Evolutionary conservation across 1,284 basidiomycete genomes (phyloP), one percentile per base, ranked within the genome.

Genomic region (Psilocybe mexicana): DNA sequence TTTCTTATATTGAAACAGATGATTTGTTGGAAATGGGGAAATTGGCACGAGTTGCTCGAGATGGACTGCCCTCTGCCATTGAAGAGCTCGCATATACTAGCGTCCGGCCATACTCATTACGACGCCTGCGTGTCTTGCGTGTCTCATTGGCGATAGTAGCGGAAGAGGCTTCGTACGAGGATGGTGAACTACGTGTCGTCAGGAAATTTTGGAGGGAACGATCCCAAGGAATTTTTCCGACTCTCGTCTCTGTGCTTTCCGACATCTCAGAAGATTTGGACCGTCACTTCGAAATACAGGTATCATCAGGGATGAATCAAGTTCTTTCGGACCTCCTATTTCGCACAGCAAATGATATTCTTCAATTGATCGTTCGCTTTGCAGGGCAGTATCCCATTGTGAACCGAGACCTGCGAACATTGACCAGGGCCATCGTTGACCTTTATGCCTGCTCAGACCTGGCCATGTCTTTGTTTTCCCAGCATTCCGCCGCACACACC

Each of bases 41-140:
- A 61, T 75, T 84, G 10, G 87, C 88, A 0, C 70, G 77, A 33
- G 80, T 90, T 18, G 84, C 81, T 0, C 82, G 89, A 36, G 83
- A 87, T 56, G 88, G 89, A 2, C 65, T 90, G 3, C 65, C 75
- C 0, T 82, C 81, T n/a, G 88, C 85, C 1, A 70, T 89, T 14
- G 83, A 85, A 44, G 84, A 88, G 64, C 69, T 92, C 12, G 67
- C 77, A 44, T 80, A 76, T 52, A 72, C 78, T 23, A 74, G 78
- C 54, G 76, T 79, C 45, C 76, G 76, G n/a, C 81, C 84, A 4
- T 72, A 83, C 35, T 79, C 80, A 2, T 68, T 78, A 23, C 74
- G 78, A 24, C 76, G 81, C 44, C 64, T 88, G 14, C 79, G 85
- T 25, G 81, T 79, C 6, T 69, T 90, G 8, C 81, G 89, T 4